These are phyloP conservation scores for Ramalina intermedia DNA, from an alignment of 495 filamentous ascomycete species.

Conservation along the genomic window DNA sequence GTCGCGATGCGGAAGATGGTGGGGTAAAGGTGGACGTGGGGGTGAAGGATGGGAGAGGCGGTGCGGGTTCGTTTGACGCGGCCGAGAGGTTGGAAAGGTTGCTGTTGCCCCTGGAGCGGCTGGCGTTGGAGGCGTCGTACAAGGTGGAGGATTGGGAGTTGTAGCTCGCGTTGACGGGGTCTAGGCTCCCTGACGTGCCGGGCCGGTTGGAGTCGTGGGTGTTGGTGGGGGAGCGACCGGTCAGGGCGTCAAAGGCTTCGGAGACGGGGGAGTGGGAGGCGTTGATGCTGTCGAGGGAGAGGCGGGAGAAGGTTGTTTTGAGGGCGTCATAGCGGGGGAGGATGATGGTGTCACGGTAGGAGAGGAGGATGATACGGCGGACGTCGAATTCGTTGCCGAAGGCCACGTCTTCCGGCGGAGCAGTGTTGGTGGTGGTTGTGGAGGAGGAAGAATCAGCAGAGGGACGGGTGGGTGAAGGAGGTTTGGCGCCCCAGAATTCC, in stretches of 20 bases:
- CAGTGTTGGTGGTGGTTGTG: no score
- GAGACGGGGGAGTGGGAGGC: constrained; percentile 34
- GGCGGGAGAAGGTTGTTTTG: constrained; percentile 77
- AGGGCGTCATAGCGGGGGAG: constrained; percentile 72
- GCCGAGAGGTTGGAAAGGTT: constrained; percentile 48
- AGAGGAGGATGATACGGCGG: constrained; percentile 72
- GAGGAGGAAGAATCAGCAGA: no score
- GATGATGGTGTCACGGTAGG: constrained; percentile 80
- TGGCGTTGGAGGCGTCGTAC: constrained; percentile 32
- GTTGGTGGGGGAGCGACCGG: not conserved
- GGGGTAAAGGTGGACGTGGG: constrained; percentile 22
- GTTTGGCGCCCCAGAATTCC: constrained; percentile 69
- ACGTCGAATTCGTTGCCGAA: constrained; percentile 60
- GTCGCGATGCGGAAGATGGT: constrained; percentile 5
- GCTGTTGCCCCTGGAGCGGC: constrained; percentile 59
- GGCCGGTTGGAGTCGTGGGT: constrained; percentile 33
- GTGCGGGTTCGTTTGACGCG: constrained; percentile 2
- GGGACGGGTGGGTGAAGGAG: constrained; percentile 15
- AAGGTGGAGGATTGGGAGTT: constrained; percentile 61
- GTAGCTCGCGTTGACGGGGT: constrained; percentile 51
- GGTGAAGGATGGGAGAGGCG: constrained; percentile 39
- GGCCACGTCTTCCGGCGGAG: constrained; percentile 9
- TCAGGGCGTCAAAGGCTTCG: constrained; percentile 33
- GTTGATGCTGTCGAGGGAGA: constrained; percentile 72
- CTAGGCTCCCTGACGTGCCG: constrained; percentile 43